Conservation (phyloP, 768 basidiomycete genomes). For the Phanerochaete carnosa region DNA sequence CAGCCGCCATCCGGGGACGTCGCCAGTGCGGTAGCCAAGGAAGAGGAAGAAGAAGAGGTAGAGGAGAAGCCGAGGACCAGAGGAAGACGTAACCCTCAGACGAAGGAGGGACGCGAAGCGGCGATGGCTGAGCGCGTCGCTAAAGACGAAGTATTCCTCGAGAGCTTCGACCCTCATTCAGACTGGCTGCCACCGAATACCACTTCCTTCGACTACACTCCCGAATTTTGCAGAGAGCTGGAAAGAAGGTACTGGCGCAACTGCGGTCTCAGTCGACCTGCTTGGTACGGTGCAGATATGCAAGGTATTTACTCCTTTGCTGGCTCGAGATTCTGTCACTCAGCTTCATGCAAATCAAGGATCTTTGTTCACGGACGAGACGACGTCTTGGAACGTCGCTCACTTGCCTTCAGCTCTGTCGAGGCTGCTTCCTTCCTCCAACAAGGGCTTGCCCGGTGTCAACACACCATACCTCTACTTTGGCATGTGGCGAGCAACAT, state of each 20-base stretch:
- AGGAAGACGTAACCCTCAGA: conserved; percentile 39
- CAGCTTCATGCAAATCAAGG: conserved; percentile 32
- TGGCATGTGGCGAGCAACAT: conserved; percentile 99
- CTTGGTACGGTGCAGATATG: conserved; percentile 98
- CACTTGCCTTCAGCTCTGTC: conserved; percentile 83
- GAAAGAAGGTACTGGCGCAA: conserved; percentile 93
- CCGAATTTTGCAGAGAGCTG: conserved; percentile 82
- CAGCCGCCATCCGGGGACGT: conserved; percentile 19
- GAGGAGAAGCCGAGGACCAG: conserved; percentile 32
- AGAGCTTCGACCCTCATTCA: conserved; percentile 64
- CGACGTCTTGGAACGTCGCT: conserved; percentile 92
- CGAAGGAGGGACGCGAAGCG: conserved; percentile 43
- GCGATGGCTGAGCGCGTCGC: conserved; percentile 44
- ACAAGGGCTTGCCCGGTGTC: conserved; percentile 84
- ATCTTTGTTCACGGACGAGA: conserved; percentile 70
- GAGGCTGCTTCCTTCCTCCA: conserved; percentile 65
- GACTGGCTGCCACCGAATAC: conserved; percentile 84
- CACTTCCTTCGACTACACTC: conserved; percentile 72
- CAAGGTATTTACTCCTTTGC: conserved; percentile 53
- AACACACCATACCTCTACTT: conserved; percentile 98
- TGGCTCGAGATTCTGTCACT: neutral
- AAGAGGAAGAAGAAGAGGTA: conserved; percentile 24
- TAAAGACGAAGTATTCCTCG: conserved; percentile 54
- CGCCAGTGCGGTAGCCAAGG: neutral
- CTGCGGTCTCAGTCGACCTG: conserved; percentile 81